Percentiles rank a stretch among this genome's conserved stretches.
phyloP scores from a whole-genome alignment of 2,329 filamentous ascomycete genomes.

The Diaporthe sp. region DNA sequence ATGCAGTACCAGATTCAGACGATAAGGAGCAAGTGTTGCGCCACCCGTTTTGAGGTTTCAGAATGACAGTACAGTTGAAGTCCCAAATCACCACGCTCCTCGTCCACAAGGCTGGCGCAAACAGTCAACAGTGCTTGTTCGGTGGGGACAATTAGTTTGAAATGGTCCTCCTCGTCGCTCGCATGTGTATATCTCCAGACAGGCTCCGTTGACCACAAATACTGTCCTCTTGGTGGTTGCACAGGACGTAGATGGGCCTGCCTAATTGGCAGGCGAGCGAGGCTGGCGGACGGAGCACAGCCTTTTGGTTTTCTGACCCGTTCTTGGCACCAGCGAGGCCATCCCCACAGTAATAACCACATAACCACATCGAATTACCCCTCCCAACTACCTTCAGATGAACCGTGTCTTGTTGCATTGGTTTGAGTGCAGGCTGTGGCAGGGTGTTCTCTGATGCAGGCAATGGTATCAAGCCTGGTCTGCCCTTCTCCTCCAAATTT shows the following conservation, averaged over 20 bases:
- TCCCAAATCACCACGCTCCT: neutral
- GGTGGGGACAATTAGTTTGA: neutral
- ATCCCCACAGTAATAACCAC: neutral
- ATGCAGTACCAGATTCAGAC: neutral
- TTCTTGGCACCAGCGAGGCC: neutral
- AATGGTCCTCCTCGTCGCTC: neutral
- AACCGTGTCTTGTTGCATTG: neutral
- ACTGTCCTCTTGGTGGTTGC: too few relatives aligned
- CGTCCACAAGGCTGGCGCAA: neutral
- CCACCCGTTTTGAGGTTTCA: neutral
- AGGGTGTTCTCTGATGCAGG: neutral
- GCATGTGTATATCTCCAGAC: too few relatives aligned
- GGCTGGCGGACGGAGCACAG: neutral
- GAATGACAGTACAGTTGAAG: neutral
- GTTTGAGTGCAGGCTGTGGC: neutral
- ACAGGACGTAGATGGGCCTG: neutral
- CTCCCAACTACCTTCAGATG: neutral
- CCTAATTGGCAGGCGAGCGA: neutral
- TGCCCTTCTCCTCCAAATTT: neutral
- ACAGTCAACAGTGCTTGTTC: neutral
- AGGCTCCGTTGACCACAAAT: rapidly evolving
- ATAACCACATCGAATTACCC: neutral
- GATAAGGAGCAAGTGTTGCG: too few relatives aligned
- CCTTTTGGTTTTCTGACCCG: neutral
- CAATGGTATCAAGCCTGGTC: neutral